Conservation (phyloP, 306 rosid genomes). For the Aeschynomene evenia region DNA sequence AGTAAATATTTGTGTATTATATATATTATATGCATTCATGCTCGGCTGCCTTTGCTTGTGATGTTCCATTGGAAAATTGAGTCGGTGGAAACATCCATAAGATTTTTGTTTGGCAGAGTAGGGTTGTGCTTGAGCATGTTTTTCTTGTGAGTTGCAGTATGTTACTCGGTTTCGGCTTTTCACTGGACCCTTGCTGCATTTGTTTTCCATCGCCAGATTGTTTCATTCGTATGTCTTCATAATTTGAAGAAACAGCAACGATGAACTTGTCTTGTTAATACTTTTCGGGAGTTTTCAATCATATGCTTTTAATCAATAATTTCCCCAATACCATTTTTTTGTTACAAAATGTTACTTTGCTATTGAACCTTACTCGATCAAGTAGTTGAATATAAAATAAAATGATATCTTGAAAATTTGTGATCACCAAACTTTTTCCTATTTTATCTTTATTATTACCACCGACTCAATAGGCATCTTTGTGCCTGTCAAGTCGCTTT, state of each 20-base stretch:
- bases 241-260: not conserved
- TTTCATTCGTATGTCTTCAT: not conserved
- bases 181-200: slow-evolving; percentile 21
- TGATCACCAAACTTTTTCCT: too few relatives aligned
- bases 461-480: too few relatives aligned
- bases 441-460: too few relatives aligned
- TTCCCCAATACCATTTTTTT: not conserved
- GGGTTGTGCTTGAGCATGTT: slow-evolving; percentile 38
- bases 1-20: slow-evolving; percentile 30
- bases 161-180: slow-evolving; percentile 22
- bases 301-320: too few relatives aligned
- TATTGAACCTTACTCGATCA: not conserved
- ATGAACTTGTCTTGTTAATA: not conserved
- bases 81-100: slow-evolving; percentile 33
- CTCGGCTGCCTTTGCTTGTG: slow-evolving; percentile 31
- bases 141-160: slow-evolving; percentile 22
- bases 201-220: not conserved
- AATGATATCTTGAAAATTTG: too few relatives aligned
- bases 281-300: not conserved
- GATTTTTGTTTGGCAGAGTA: slow-evolving; percentile 26
- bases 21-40: slow-evolving; percentile 22
- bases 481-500: too few relatives aligned
- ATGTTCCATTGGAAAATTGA: slow-evolving; percentile 35
- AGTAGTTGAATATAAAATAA: too few relatives aligned
- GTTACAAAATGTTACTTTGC: not conserved